A percentile compares a stretch with the other conserved stretches of the same genome.
These are phyloP conservation scores for Ophiostoma quercus DNA, from an alignment of 2,329 filamentous ascomycete species.

Conservation along the genomic window DNA sequence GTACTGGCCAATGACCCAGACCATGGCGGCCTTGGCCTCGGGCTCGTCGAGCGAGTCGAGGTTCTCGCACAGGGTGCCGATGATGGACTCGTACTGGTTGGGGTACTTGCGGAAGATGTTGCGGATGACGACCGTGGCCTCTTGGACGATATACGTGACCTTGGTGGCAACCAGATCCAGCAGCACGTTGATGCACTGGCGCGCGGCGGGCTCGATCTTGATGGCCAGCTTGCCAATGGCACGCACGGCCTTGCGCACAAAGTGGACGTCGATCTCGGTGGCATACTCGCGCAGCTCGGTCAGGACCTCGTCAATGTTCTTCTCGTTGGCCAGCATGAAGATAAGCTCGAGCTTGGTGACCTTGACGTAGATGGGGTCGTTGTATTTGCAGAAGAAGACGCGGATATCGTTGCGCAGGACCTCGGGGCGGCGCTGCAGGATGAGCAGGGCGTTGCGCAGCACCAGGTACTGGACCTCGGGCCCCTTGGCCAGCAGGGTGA, in stretches of 20 bases:
- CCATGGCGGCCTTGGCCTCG: slow-evolving; percentile 96
- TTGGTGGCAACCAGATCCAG: slow-evolving; percentile 95
- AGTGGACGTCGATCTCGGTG: slow-evolving; percentile 97
- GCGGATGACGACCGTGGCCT: slow-evolving; percentile 95
- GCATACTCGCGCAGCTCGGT: slow-evolving; percentile 94
- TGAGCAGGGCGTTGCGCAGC: slow-evolving; percentile 85
- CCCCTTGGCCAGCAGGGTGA: slow-evolving; percentile 90
- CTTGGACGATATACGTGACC: slow-evolving; percentile 96
- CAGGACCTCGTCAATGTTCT: slow-evolving; percentile 91
- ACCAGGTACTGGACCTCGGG: slow-evolving; percentile 98
- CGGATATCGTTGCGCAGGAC: slow-evolving; percentile 94
- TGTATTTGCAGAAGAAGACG: slow-evolving; percentile 99
- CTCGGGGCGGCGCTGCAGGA: slow-evolving; percentile 86
- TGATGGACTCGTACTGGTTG: slow-evolving; percentile 97
- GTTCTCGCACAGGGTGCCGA: slow-evolving; percentile 90
- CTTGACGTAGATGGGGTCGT: slow-evolving; percentile 98
- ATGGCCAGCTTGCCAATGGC: slow-evolving; percentile 97
- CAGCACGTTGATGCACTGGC: slow-evolving; percentile 84
- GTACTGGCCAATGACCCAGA: slow-evolving; percentile 99
- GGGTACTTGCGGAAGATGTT: slow-evolving; percentile 99
- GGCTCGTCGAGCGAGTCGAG: slow-evolving; percentile 95
- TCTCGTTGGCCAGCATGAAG: slow-evolving; percentile 95
- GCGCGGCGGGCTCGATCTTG: slow-evolving; percentile 93
- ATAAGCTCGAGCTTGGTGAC: slow-evolving; percentile 98
- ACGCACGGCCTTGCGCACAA: slow-evolving; percentile 93